phyloP scores from a whole-genome alignment of 306 rosid species.

The Vachellia pachyceras region DNA sequence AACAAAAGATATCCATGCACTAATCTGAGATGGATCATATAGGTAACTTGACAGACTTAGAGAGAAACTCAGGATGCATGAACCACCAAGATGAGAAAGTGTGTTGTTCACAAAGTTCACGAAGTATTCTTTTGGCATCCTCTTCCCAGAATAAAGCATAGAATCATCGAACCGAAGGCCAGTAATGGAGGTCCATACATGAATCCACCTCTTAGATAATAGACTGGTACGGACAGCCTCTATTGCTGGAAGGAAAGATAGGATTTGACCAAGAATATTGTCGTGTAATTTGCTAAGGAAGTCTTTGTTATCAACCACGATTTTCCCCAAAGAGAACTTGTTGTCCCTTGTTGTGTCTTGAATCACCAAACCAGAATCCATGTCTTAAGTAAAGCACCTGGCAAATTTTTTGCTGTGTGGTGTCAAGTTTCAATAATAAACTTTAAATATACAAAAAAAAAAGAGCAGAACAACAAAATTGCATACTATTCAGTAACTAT shows the following conservation, averaged over 20 bases:
- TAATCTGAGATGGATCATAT: constrained; percentile 38
- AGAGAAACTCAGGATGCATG: constrained; percentile 38
- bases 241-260: constrained; percentile 17
- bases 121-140: constrained; percentile 37
- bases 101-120: constrained; percentile 33
- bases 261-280: constrained; percentile 17
- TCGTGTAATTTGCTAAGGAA: constrained; percentile 13
- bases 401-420: neutral
- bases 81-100: constrained; percentile 35
- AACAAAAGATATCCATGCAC: constrained; percentile 43
- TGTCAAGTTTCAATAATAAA: constrained; percentile 7
- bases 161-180: constrained; percentile 6
- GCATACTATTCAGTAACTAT: neutral
- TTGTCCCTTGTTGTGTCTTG: neutral
- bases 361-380: neutral
- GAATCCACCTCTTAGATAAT: constrained; percentile 19
- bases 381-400: neutral
- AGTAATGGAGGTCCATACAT: constrained; percentile 7
- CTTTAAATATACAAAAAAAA: neutral
- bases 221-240: constrained; percentile 18
- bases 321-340: neutral
- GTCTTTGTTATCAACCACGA: neutral
- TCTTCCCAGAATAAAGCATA: constrained; percentile 26
- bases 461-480: neutral
- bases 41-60: constrained; percentile 31